phyloP scores from a whole-genome alignment of 2,329 filamentous ascomycete species.

The Arthrinium puccinioides region DNA sequence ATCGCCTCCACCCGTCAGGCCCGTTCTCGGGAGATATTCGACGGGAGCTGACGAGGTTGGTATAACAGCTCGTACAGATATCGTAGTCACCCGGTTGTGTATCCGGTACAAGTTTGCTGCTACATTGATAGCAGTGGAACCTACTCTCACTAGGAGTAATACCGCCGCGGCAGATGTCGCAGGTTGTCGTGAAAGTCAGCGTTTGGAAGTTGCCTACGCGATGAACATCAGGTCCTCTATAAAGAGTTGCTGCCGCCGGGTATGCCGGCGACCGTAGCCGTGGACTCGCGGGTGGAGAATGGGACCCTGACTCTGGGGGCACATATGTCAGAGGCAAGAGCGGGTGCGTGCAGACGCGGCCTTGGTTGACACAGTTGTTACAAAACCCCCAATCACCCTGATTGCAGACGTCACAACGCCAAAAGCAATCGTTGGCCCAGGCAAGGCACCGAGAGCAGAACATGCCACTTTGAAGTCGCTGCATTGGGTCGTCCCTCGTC shows the following conservation, averaged over 20 bases:
- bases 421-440: slow-evolving; percentile 78
- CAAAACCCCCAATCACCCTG: slow-evolving; percentile 95
- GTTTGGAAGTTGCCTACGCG: slow-evolving; percentile 54
- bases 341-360: slow-evolving; percentile 72
- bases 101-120: slow-evolving; percentile 39
- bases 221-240: slow-evolving; percentile 37
- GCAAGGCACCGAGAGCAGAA: slow-evolving; percentile 74
- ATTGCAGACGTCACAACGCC: slow-evolving; percentile 83
- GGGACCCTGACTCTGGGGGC: slow-evolving; percentile 20
- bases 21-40: slow-evolving; percentile 72
- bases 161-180: slow-evolving; percentile 67
- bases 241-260: slow-evolving; percentile 38
- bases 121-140: slow-evolving; percentile 76
- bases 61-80: slow-evolving; percentile 74
- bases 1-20: slow-evolving; percentile 74
- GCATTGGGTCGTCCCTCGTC: slow-evolving; percentile 60
- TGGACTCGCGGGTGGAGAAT: slow-evolving; percentile 31
- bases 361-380: slow-evolving; percentile 77
- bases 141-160: slow-evolving; percentile 64
- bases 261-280: slow-evolving; percentile 34
- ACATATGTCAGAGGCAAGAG: slow-evolving; percentile 69
- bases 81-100: slow-evolving; percentile 70
- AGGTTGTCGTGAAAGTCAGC: slow-evolving; percentile 66
- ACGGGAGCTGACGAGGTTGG: slow-evolving; percentile 52
- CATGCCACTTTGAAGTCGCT: slow-evolving; percentile 66